phyloP scores from a whole-genome alignment of 2,329 filamentous ascomycete species.

The Didymella pomorum region DNA sequence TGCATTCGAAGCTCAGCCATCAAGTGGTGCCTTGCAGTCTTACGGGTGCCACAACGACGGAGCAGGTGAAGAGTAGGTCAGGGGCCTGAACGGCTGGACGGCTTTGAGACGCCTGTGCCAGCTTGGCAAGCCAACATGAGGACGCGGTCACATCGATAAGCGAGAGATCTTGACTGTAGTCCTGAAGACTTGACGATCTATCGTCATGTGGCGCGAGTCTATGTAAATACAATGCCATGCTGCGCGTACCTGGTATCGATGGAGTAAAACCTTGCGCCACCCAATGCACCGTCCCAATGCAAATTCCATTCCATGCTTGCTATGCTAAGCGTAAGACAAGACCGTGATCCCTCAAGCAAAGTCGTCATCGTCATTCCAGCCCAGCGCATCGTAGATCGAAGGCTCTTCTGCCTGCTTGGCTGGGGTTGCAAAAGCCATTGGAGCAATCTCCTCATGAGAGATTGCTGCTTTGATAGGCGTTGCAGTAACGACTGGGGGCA shows the following conservation, averaged over 20 bases:
- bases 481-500: slow-evolving; percentile 25
- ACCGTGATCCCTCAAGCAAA: slow-evolving; percentile 24
- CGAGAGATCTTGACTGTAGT: neutral
- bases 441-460: slow-evolving; percentile 1
- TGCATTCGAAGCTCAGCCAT: slow-evolving; percentile 9
- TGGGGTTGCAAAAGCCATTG: slow-evolving; percentile 21
- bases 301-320: slow-evolving; percentile 34
- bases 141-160: neutral
- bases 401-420: slow-evolving; percentile 27
- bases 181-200: neutral
- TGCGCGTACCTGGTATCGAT: neutral
- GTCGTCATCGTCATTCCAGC: slow-evolving; percentile 57
- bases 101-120: slow-evolving; percentile 1
- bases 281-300: slow-evolving; percentile 26
- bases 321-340: slow-evolving; percentile 40
- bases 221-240: neutral
- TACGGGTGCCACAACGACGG: slow-evolving; percentile 3
- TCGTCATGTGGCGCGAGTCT: neutral
- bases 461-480: slow-evolving; percentile 31
- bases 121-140: neutral
- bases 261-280: slow-evolving; percentile 20
- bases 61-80: neutral
- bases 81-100: neutral
- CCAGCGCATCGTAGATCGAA: slow-evolving; percentile 54
- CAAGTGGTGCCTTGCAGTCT: slow-evolving; percentile 8